Percentiles rank a stretch among this genome's conserved stretches.
Conservation (phyloP, 768 basidiomycete species). For the Kwoniella mangroviensis region DNA sequence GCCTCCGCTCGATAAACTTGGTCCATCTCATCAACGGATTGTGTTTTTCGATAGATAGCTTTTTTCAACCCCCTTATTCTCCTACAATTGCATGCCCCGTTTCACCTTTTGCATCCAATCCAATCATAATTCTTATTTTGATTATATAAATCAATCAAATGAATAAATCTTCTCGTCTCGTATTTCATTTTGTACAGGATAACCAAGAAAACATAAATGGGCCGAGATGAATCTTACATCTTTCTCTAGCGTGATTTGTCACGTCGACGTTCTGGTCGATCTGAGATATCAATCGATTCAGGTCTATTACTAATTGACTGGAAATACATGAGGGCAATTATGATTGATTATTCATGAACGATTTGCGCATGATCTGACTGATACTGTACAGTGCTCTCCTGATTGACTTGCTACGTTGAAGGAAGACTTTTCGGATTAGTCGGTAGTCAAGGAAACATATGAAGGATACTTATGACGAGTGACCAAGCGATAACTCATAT, state of each 20-base stretch:
- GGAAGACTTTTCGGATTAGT: background rate
- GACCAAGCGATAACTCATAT: background rate
- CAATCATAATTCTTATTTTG: background rate
- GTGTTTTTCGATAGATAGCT: conserved; percentile 14
- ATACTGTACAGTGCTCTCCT: background rate
- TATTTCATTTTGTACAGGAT: conserved; percentile 32
- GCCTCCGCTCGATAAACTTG: conserved; percentile 55
- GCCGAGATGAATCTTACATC: conserved; percentile 13
- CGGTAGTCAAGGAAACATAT: conserved; percentile 10
- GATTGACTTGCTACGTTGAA: background rate
- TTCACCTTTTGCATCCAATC: conserved; percentile 4
- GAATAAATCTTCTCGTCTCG: conserved; percentile 16
- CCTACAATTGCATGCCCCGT: conserved; percentile 6
- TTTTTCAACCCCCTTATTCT: conserved; percentile 3
- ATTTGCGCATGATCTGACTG: too few species aligned
- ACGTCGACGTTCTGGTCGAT: conserved; percentile 2
- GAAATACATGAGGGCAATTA: too few species aligned
- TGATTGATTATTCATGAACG: too few species aligned
- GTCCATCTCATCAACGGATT: background rate
- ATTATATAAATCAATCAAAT: conserved; percentile 7
- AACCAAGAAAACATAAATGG: conserved; percentile 10
- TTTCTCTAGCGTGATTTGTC: conserved; percentile 3
- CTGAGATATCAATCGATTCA: too few species aligned
- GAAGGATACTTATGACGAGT: background rate
- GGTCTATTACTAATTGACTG: too few species aligned